phyloP scores from a whole-genome alignment of 345 rosid genomes.

The Trapa bicornis region DNA sequence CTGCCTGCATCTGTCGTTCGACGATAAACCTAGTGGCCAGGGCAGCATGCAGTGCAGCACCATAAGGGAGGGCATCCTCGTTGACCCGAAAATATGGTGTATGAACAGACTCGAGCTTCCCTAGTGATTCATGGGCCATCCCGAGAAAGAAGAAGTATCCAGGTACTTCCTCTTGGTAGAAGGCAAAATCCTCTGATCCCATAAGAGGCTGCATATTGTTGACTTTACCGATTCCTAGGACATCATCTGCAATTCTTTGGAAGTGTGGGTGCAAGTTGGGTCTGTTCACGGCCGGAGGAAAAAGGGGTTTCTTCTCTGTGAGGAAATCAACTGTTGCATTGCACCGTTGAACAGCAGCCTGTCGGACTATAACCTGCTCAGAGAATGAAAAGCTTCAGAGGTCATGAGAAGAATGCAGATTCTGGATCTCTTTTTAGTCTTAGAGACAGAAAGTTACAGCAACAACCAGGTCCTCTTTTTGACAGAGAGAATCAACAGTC shows the following conservation, averaged over 20 bases:
- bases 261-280: conserved; percentile 44
- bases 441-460: background rate
- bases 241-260: conserved; percentile 37
- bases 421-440: no score
- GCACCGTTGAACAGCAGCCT: conserved; percentile 83
- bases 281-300: conserved; percentile 61
- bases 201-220: conserved; percentile 51
- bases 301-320: conserved; percentile 28
- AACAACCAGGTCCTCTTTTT: background rate
- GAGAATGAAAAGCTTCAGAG: background rate
- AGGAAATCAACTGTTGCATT: conserved; percentile 51
- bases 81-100: conserved; percentile 52
- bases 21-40: conserved; percentile 56
- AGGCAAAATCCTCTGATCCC: conserved; percentile 89
- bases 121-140: conserved; percentile 36
- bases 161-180: conserved; percentile 64
- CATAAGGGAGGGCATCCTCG: conserved; percentile 67
- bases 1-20: conserved; percentile 9
- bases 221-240: conserved; percentile 49
- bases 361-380: conserved; percentile 64
- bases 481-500: background rate
- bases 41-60: conserved; percentile 88
- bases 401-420: background rate
- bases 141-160: conserved; percentile 67
- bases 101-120: conserved; percentile 29